These are phyloP conservation scores for Penicillium paneum DNA, from an alignment of 2,329 filamentous ascomycete species.

Conservation along the genomic window DNA sequence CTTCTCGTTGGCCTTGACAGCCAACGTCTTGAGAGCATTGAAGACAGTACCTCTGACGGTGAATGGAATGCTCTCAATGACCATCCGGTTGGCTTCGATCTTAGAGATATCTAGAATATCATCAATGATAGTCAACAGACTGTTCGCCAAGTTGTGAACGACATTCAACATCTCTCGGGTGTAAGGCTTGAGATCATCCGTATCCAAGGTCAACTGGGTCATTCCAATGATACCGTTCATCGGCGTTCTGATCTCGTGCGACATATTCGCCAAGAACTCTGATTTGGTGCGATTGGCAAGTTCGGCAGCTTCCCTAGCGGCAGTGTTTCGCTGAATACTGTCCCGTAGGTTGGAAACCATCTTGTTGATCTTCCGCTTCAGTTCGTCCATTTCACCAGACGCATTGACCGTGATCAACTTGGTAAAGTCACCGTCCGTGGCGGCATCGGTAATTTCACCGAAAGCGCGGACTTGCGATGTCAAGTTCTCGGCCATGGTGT, in stretches of 20 bases:
- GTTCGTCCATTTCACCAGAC: slow-evolving; percentile 97
- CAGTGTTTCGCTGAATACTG: slow-evolving; percentile 94
- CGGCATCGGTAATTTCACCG: slow-evolving; percentile 96
- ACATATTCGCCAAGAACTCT: slow-evolving; percentile 98
- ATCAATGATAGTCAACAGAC: slow-evolving; percentile 94
- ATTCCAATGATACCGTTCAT: slow-evolving; percentile 99
- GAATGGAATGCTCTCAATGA: slow-evolving; percentile 96
- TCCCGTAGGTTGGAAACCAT: slow-evolving; percentile 97
- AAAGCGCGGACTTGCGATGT: slow-evolving; percentile 97
- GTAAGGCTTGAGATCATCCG: slow-evolving; percentile 88
- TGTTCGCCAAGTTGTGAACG: slow-evolving; percentile 94
- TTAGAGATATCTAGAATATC: slow-evolving; percentile 67
- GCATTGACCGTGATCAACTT: slow-evolving; percentile 96
- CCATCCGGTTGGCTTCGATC: slow-evolving; percentile 95
- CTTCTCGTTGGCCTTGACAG: slow-evolving; percentile 97
- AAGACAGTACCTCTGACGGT: slow-evolving; percentile 92
- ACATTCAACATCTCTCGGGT: slow-evolving; percentile 98
- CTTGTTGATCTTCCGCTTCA: slow-evolving; percentile 98
- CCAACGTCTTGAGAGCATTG: slow-evolving; percentile 92
- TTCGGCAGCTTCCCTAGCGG: slow-evolving; percentile 91
- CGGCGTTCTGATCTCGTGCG: slow-evolving; percentile 93
- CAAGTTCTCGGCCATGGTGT: slow-evolving; percentile 82
- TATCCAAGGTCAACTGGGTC: slow-evolving; percentile 94
- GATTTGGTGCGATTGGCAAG: slow-evolving; percentile 97
- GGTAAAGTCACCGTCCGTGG: slow-evolving; percentile 94